phyloP scores from a whole-genome alignment of 164 flowering plant genomes.

The Nymphaea thermarum region DNA sequence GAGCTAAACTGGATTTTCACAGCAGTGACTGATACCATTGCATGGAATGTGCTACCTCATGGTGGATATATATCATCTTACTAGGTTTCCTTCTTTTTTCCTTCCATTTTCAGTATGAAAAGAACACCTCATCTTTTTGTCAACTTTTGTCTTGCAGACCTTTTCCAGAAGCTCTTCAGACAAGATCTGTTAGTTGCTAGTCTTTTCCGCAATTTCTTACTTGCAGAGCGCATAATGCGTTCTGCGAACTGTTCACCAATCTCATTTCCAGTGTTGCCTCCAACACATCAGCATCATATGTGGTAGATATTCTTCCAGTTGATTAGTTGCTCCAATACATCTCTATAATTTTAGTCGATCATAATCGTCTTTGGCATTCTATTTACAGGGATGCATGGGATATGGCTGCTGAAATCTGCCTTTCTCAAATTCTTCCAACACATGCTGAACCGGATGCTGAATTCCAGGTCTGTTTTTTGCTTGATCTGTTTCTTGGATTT shows the following conservation, averaged over 20 bases:
- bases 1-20: constrained; percentile 99
- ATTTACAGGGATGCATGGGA: constrained; percentile 96
- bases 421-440: constrained; percentile 71
- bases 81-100: background rate
- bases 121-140: background rate
- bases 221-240: constrained; percentile 98
- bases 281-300: constrained; percentile 99
- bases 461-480: constrained; percentile 47
- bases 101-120: background rate
- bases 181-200: constrained; percentile 96
- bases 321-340: background rate
- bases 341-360: background rate
- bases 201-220: constrained; percentile 82
- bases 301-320: constrained; percentile 35
- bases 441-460: constrained; percentile 75
- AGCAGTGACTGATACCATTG: constrained; percentile 97
- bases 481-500: background rate
- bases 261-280: constrained; percentile 84
- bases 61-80: constrained; percentile 26
- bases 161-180: constrained; percentile 89
- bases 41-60: constrained; percentile 99
- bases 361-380: constrained; percentile 4
- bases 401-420: constrained; percentile 99
- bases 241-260: constrained; percentile 96
- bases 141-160: constrained; percentile 45